Evolutionary conservation across 768 basidiomycete genomes (phyloP).

Genomic region (Hebeloma cylindrosporum): DNA sequence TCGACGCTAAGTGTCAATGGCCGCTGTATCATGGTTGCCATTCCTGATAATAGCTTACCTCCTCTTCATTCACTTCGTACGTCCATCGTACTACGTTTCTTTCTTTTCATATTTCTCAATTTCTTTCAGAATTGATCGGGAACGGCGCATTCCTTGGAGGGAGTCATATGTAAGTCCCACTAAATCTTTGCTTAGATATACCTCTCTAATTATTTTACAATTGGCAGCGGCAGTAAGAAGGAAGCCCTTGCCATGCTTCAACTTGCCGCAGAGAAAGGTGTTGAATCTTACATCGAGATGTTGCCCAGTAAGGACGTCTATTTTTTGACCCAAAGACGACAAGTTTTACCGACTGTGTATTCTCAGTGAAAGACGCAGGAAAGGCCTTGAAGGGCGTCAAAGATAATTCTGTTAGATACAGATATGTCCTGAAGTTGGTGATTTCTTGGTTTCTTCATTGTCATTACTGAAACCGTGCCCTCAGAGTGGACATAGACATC

Average conservation of each 20-base stretch:
- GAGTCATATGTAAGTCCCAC: slow-evolving; percentile 12
- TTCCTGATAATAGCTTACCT: slow-evolving; percentile 16
- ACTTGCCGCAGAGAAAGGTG: slow-evolving; percentile 12
- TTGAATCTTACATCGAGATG: slow-evolving; percentile 12
- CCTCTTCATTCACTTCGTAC: background rate
- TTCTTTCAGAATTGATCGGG: slow-evolving; percentile 3
- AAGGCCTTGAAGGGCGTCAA: slow-evolving; percentile 12
- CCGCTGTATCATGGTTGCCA: slow-evolving; percentile 12
- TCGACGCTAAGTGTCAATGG: slow-evolving; percentile 12
- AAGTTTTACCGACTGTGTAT: background rate
- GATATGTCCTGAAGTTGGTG: slow-evolving; percentile 15
- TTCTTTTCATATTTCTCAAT: too few species aligned
- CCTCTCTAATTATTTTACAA: background rate
- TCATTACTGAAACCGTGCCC: background rate
- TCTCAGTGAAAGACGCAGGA: slow-evolving; percentile 17
- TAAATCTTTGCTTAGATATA: background rate
- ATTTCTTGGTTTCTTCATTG: background rate
- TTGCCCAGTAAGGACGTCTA: slow-evolving; percentile 7
- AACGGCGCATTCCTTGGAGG: slow-evolving; percentile 15
- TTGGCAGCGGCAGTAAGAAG: slow-evolving; percentile 16
- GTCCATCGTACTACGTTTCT: background rate
- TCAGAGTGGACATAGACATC: background rate
- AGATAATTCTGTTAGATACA: slow-evolving; percentile 11
- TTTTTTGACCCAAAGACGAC: background rate
- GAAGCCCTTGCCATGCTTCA: slow-evolving; percentile 15